Base-by-base conservation (phyloP, 768 basidiomycete genomes). In the Lanmaoa rubissima region DNA sequence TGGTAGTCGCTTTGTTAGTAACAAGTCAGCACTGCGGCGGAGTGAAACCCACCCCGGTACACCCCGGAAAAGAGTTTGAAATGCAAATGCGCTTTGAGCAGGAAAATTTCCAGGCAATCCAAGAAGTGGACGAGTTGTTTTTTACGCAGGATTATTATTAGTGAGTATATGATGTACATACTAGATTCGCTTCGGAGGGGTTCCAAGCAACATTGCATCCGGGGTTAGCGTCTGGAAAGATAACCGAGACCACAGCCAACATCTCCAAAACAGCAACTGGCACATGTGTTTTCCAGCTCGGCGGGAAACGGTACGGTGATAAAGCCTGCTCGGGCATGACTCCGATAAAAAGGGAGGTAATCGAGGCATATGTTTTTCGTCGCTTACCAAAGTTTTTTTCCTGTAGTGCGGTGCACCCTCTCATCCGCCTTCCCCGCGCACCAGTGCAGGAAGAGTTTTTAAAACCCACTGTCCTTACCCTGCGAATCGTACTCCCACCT, bases 1-100 rank as follows among this genome's bases (percentile, higher is more conserved):
- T 85, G 84, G 83, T 84, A 40, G 13, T 26, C 26, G 32, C 42
- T 19, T 11, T 34, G 43, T 4, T 17, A 1, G 26, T 40, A 21
- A 6, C 28, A 28, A 28, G 28, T 28, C 28, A 28, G 28, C 5
- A 2, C 4, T 16, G 24, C 24, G 43, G 28, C 45, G 26, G 17
- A 28, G 28, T 28, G 8, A 5, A 32, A 46, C 17, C 28, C 35
- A n/a, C 17, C 17, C 44, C 4, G n/a, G 46, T n/a, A 32, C 17
- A n/a, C 19, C 11, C 19, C 36, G 17, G 36, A 2, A 28, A 9
- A 16, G 16, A 12, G 16, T 49, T 60, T 45, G 11, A 50, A 58
- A 51, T 32, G 26, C 7, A 28, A 28, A 28, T 28, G 28, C 28
- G 28, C 28, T 4, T 6, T 28, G 28, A 28, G 28, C 28, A 28